Evolutionary conservation across 257 asterid genomes (phyloP), one percentile per base, ranked within the genome.

Genomic region (Cruciata laevipes): DNA sequence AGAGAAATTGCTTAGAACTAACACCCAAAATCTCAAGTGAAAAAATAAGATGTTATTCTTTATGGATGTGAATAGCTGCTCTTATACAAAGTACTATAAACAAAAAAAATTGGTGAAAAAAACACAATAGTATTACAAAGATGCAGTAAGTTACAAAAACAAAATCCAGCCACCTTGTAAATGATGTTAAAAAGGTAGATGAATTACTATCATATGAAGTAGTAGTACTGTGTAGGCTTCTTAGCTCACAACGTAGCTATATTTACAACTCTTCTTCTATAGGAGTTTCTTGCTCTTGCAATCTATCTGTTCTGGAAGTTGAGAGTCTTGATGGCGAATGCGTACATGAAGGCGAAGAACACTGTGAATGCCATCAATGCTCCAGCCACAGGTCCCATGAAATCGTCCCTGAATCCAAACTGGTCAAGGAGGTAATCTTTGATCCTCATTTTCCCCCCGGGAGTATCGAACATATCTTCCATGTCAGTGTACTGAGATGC

Each of bases 401-500:
- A 85, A 25, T 75, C 77, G 7, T 80, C 67, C 7, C 79, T 70
- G 44, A 82, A 89, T 24, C 97, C 97, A 6, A 87, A 89, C 60
- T 86, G 88, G 52, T 72, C 78, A 73, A 79, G 65, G 53, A 92
- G 83, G 60, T 87, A 89, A 20, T 63, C 64, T 25, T 76, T 78
- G 58, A 87, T 83, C 79, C 55, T 86, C 2, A 91, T 95, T 4
- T 75, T 61, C n/a, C 67, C 16, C 11, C 92, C 96, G 0, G 86
- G 82, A 0, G 82, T 95, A 3, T 30, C 51, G 31, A 92, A 89
- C 3, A 77, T 74, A 0, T 7, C 38, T 58, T 77, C 74, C 27
- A 76, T 81, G 59, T 92, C 98, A 9, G 97, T 96, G 16, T 92
- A 92, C 61, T 92, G 95, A 11, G 95, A 90, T 59, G 85, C 78